A percentile compares a stretch with the other conserved stretches of the same genome.
Evolutionary conservation across 1,284 basidiomycete genomes (phyloP).

Genomic region (Ceratobasidium theobromae): DNA sequence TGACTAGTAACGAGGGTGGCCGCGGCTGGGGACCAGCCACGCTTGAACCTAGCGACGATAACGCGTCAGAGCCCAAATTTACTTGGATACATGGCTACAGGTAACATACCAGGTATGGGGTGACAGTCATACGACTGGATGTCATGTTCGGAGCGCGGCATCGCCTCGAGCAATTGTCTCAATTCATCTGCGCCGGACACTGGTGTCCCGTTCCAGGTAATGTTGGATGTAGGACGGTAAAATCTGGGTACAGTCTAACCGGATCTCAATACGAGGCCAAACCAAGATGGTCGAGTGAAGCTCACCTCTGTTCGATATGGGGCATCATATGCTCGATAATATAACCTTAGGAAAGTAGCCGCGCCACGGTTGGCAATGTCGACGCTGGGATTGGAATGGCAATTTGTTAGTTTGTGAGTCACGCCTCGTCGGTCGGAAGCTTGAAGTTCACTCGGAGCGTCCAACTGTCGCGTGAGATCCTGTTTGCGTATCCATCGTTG

Average conservation of each 20-base stretch:
- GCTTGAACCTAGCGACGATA: neutral
- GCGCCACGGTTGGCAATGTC: conserved; percentile 79
- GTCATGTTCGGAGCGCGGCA: conserved; percentile 56
- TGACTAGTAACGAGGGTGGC: conserved; percentile 74
- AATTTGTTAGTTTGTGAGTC: conserved; percentile 22
- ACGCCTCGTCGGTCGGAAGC: conserved; percentile 27
- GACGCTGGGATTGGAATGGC: conserved; percentile 53
- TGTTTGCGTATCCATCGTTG: conserved; percentile 23
- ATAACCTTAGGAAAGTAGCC: conserved; percentile 73
- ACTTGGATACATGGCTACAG: neutral
- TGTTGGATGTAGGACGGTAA: conserved; percentile 69
- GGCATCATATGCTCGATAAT: conserved; percentile 77
- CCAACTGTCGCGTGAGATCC: conserved; percentile 16
- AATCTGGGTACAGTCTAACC: conserved; percentile 62
- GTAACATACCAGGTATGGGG: conserved; percentile 70
- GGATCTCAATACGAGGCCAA: conserved; percentile 46
- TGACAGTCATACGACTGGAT: conserved; percentile 85
- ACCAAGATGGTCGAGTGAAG: neutral
- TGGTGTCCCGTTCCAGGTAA: conserved; percentile 85
- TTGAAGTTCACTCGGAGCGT: conserved; percentile 31
- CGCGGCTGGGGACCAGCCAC: conserved; percentile 28
- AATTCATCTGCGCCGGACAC: conserved; percentile 69
- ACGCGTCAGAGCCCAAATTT: conserved; percentile 3
- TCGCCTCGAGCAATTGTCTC: conserved; percentile 41
- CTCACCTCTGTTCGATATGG: conserved; percentile 50